Evolutionary conservation across 129 eudicot species (phyloP).

Genomic region (Lonicera japonica): DNA sequence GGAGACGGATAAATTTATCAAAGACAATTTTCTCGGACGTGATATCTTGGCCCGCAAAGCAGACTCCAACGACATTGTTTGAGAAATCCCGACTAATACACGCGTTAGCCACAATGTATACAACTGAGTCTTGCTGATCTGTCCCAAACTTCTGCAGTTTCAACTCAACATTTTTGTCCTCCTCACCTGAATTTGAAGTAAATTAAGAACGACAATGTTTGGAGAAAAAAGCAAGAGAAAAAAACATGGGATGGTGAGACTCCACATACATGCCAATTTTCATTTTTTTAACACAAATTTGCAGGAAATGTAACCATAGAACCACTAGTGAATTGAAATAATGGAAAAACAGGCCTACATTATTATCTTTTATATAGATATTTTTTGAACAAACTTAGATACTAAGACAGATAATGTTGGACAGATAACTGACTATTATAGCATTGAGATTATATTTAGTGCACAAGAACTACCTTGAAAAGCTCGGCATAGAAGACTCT

Average conservation of each 20-base stretch:
- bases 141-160: constrained; percentile 33
- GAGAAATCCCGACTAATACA: constrained; percentile 60
- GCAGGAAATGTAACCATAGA: too few species aligned
- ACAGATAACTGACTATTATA: too few species aligned
- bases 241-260: constrained; percentile 1
- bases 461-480: constrained; percentile 35
- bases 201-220: background rate
- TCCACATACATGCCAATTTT: background rate
- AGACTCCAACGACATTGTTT: constrained; percentile 51
- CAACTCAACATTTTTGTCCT: constrained; percentile 55
- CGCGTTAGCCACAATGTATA: constrained; percentile 43
- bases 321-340: too few species aligned
- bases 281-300: background rate
- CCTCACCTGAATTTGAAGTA: constrained; percentile 44
- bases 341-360: too few species aligned
- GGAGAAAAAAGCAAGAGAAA: background rate
- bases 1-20: constrained; percentile 49
- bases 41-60: constrained; percentile 71
- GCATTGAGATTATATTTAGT: too few species aligned
- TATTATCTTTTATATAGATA: too few species aligned
- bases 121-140: constrained; percentile 22
- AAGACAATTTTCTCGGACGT: constrained; percentile 44
- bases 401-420: too few species aligned
- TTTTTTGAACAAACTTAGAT: too few species aligned
- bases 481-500: constrained; percentile 44